These are phyloP conservation scores for Musa itinerans DNA, from an alignment of 176 grass and related monocot genomes.

Conservation along the genomic window DNA sequence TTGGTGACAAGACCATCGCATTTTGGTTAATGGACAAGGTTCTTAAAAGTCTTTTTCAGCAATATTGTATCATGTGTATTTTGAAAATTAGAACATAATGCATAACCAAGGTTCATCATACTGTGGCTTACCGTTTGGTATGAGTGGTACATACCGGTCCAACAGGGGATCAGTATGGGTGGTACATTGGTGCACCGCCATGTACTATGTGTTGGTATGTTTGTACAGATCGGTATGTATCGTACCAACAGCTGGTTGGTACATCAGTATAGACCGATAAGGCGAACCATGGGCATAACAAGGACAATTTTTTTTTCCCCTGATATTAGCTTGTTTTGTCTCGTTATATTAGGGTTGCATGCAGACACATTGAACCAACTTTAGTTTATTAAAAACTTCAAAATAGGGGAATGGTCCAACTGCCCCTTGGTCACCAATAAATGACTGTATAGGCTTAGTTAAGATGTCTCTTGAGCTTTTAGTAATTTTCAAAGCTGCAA, in stretches of 20 bases:
- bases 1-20: constrained; percentile 97
- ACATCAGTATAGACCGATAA: too few species aligned
- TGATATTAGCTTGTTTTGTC: not conserved
- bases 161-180: too few species aligned
- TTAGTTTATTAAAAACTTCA: not conserved
- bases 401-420: not conserved
- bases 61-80: not conserved
- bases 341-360: not conserved
- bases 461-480: not conserved
- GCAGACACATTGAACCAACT: not conserved
- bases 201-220: too few species aligned
- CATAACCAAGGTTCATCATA: not conserved
- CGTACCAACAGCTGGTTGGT: too few species aligned
- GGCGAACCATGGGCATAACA: not conserved
- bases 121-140: too few species aligned
- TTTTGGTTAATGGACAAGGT: constrained; percentile 71
- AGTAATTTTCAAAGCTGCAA: not conserved
- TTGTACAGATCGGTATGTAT: too few species aligned
- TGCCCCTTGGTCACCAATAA: not conserved
- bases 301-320: not conserved
- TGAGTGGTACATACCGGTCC: too few species aligned
- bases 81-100: not conserved
- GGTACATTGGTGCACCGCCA: too few species aligned
- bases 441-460: not conserved
- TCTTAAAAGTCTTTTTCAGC: not conserved